Percentiles rank a stretch among this genome's conserved stretches.
These are phyloP conservation scores for Colletotrichum sp. DNA, from an alignment of 2,329 filamentous ascomycete genomes.

Conservation along the genomic window DNA sequence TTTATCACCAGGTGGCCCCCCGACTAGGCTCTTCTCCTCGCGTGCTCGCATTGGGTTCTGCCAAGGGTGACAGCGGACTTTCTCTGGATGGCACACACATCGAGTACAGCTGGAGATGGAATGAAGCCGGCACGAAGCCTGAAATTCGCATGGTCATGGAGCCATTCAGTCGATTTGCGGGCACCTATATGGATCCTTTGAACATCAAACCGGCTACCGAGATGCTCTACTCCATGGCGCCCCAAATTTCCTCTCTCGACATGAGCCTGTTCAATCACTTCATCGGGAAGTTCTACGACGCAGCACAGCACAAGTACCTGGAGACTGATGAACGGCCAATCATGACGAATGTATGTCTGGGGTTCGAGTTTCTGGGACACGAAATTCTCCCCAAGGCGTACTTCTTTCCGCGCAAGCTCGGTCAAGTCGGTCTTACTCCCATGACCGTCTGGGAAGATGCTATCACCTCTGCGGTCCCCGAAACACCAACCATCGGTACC, in stretches of 20 bases:
- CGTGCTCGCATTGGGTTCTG: neutral
- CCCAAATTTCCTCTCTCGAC: neutral
- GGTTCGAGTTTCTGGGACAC: neutral
- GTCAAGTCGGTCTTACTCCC: neutral
- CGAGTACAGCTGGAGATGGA: conserved; percentile 10
- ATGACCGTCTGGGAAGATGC: conserved; percentile 5
- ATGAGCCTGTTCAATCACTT: conserved; percentile 8
- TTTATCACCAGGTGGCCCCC: neutral
- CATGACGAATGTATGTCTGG: neutral
- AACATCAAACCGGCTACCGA: neutral
- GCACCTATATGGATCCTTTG: conserved; percentile 2
- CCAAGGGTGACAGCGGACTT: neutral
- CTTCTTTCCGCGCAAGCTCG: conserved; percentile 2
- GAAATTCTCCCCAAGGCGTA: neutral
- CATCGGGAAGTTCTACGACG: neutral
- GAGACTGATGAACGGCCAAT: neutral
- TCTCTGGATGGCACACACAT: neutral
- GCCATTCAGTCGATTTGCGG: conserved; percentile 3
- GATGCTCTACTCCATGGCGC: neutral
- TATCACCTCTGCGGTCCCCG: neutral
- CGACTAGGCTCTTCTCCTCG: neutral
- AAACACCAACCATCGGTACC: neutral
- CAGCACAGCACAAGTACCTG: neutral
- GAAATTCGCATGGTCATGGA: neutral
- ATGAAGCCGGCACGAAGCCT: neutral